phyloP scores from a whole-genome alignment of 768 basidiomycete species.

The Pleurotus platypus region DNA sequence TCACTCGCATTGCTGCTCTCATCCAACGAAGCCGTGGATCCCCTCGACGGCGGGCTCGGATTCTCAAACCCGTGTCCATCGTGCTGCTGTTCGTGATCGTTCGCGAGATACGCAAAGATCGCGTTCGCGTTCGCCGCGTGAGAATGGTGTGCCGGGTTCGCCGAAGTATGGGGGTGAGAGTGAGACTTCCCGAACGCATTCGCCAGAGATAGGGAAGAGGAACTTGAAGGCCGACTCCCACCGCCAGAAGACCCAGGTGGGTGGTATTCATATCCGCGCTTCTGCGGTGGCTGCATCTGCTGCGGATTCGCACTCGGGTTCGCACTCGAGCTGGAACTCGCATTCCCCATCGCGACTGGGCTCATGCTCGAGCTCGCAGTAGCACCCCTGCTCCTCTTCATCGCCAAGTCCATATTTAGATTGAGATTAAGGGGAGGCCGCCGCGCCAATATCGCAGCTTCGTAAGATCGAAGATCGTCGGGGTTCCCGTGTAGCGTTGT shows the following conservation, averaged over 20 bases:
- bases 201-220: slow-evolving; percentile 31
- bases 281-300: background rate
- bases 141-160: background rate
- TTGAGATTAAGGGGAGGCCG: slow-evolving; percentile 56
- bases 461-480: slow-evolving; percentile 70
- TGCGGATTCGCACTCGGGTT: no score
- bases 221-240: background rate
- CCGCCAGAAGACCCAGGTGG: background rate
- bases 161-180: background rate
- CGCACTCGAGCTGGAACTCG: no score
- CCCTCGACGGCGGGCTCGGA: slow-evolving; percentile 20
- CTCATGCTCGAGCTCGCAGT: slow-evolving; percentile 2
- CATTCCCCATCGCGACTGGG: background rate
- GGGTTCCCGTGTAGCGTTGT: slow-evolving; percentile 39
- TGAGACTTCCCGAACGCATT: slow-evolving; percentile 32
- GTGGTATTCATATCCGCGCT: background rate
- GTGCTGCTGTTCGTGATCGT: background rate
- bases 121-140: slow-evolving; percentile 2
- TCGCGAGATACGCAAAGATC: slow-evolving; percentile 4
- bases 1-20: slow-evolving; percentile 18
- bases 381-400: slow-evolving; percentile 31
- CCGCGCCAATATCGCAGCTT: slow-evolving; percentile 71
- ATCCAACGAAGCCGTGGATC: slow-evolving; percentile 29
- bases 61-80: slow-evolving; percentile 1
- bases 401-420: slow-evolving; percentile 49